phyloP scores from a whole-genome alignment of 148 eudicot genomes.

The Talinum fruticosum region DNA sequence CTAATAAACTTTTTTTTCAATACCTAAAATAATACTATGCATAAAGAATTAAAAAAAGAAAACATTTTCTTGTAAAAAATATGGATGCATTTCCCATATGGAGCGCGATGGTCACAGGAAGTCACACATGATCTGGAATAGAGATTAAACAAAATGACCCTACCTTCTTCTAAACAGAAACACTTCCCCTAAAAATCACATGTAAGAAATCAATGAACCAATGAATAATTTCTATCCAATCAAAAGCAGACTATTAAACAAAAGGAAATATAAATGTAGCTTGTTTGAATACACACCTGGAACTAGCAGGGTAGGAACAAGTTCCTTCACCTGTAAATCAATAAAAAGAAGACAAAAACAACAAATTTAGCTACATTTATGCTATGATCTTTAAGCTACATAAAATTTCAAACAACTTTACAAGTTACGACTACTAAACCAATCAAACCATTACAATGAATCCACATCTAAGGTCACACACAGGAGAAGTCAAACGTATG shows the following conservation, averaged over 20 bases:
- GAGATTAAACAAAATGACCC: neutral
- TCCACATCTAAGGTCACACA: neutral
- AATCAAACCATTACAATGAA: neutral
- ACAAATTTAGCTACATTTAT: too few relatives aligned
- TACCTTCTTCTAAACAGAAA: neutral
- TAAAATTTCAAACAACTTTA: neutral
- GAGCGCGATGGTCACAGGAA: neutral
- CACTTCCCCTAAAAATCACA: neutral
- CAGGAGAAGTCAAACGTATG: neutral
- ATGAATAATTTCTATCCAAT: slow-evolving; percentile 6
- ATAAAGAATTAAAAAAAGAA: too few relatives aligned
- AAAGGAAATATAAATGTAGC: neutral
- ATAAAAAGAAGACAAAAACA: neutral
- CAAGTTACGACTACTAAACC: too few relatives aligned
- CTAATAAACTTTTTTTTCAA: too few relatives aligned
- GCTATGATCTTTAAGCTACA: neutral
- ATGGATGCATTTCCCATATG: neutral
- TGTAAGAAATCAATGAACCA: too few relatives aligned
- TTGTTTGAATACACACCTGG: slow-evolving; percentile 40
- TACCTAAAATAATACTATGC: neutral
- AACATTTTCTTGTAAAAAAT: too few relatives aligned
- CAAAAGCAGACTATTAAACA: neutral
- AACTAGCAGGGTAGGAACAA: slow-evolving; percentile 48
- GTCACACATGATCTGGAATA: neutral
- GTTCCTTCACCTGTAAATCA: slow-evolving; percentile 45